Evolutionary conservation across 495 filamentous ascomycete species (phyloP), one percentile per base, ranked within the genome.

Genomic region (Pseudevernia furfuracea): DNA sequence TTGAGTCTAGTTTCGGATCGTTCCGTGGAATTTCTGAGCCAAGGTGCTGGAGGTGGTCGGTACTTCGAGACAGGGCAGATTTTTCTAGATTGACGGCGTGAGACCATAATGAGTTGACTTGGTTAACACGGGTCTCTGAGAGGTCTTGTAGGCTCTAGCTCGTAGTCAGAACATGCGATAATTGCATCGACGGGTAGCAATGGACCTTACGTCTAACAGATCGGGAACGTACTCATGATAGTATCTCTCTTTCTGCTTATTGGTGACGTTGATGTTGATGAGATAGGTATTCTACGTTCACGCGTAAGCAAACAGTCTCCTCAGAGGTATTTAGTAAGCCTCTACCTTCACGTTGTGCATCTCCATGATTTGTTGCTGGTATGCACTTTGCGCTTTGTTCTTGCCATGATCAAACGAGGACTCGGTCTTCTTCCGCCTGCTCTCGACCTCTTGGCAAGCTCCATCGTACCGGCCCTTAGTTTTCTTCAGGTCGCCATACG

Each of bases 191-290:
- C 14, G 25, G 25, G 55, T 41, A 28, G 58, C 34, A 65, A 38
- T 60, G 64, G 64, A 62, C 25, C 55, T 77, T 79, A 93, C 92
- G 77, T 99, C 91, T 68, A 99, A 78, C 39, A 99, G 72, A 64
- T 97, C 93, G 6, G 94, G 94, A 28, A 99, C 82, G 73, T 97
- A 97, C 80, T 97, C 92, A 72, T 97, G 85, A 70, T 92, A 99
- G 76, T 97, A 97, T 72, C 86, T 91, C 73, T 96, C 90, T 77
- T 97, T 97, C 70, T 96, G 86, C 74, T 90, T 92, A 76, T 99
- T 99, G 44, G 93, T 92, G 52, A 96, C 89, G 71, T 93, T 94
- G 78, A 99, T 95, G 61, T 84, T 83, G 67, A 99, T 93, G 44
- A 99, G 78, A 70, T 99, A 99, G 3, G 90, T 91, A 71, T 97